phyloP scores from a whole-genome alignment of 805 yeast species.

The Schwanniomyces pseudopolymorphus region DNA sequence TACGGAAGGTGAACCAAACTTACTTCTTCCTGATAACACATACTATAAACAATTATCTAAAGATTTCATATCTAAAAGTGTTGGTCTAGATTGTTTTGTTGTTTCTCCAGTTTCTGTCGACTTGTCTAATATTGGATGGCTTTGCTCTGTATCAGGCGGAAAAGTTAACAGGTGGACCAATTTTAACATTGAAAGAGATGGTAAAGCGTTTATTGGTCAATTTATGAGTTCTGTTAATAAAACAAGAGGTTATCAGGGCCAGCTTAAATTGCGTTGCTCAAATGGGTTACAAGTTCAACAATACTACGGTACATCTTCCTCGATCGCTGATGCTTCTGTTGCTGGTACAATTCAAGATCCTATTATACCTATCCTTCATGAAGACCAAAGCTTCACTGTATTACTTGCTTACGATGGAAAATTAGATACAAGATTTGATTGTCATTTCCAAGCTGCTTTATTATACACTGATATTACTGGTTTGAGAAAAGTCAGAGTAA shows the following conservation, averaged over 20 bases:
- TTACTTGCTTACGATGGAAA: slow-evolving; percentile 77
- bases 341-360: slow-evolving; percentile 58
- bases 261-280: slow-evolving; percentile 82
- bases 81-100: slow-evolving; percentile 77
- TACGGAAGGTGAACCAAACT: slow-evolving; percentile 45
- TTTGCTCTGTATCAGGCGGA: slow-evolving; percentile 76
- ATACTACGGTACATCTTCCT: slow-evolving; percentile 59
- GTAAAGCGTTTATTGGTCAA: slow-evolving; percentile 59
- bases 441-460: slow-evolving; percentile 88
- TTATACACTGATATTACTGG: slow-evolving; percentile 81
- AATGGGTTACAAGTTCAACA: slow-evolving; percentile 78
- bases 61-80: slow-evolving; percentile 53
- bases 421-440: slow-evolving; percentile 66
- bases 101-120: slow-evolving; percentile 67
- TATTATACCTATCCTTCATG: slow-evolving; percentile 60
- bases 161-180: slow-evolving; percentile 59
- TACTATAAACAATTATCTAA: slow-evolving; percentile 62
- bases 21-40: slow-evolving; percentile 58
- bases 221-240: slow-evolving; percentile 51
- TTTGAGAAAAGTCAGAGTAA: slow-evolving; percentile 78
- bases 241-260: slow-evolving; percentile 73
- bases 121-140: slow-evolving; percentile 67
- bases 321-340: slow-evolving; percentile 20
- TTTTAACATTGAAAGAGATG: slow-evolving; percentile 70
- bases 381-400: slow-evolving; percentile 67